phyloP scores from a whole-genome alignment of 73 alveolate genomes.

The Paramecium bursaria region DNA sequence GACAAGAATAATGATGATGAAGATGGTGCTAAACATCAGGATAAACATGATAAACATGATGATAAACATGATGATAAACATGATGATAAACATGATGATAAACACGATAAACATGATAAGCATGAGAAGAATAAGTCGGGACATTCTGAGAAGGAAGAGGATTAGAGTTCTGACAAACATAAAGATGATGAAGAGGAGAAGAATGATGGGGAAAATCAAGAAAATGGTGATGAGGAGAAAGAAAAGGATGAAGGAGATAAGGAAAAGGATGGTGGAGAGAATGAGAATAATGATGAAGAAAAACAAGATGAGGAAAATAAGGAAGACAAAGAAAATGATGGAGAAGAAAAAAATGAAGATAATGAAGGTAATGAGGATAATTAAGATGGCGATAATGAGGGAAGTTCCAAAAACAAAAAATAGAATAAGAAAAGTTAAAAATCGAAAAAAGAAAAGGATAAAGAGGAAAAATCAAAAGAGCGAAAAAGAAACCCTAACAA shows the following conservation, averaged over 20 bases:
- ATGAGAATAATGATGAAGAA: not conserved
- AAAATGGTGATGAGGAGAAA: not conserved
- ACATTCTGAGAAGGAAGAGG: no score
- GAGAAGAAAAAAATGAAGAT: not conserved
- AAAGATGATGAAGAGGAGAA: no score
- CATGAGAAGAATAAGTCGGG: no score
- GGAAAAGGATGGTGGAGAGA: not conserved
- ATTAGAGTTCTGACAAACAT: no score
- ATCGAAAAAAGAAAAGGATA: not conserved
- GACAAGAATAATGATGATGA: no score
- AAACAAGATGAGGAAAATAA: not conserved
- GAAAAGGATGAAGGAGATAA: not conserved
- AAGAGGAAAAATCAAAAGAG: not conserved
- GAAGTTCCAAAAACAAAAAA: not conserved
- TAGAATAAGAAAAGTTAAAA: not conserved
- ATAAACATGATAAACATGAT: no score
- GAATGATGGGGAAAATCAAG: no score
- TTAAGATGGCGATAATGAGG: not conserved
- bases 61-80: no score
- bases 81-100: no score
- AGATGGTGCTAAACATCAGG: no score
- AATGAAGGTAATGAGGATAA: not conserved
- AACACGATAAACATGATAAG: no score
- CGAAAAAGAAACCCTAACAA: conserved; percentile 23
- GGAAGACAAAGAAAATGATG: not conserved